A percentile compares a stretch with the other conserved stretches of the same genome.
Evolutionary conservation across 768 basidiomycete species (phyloP).

Genomic region (Psilocybe sp.): DNA sequence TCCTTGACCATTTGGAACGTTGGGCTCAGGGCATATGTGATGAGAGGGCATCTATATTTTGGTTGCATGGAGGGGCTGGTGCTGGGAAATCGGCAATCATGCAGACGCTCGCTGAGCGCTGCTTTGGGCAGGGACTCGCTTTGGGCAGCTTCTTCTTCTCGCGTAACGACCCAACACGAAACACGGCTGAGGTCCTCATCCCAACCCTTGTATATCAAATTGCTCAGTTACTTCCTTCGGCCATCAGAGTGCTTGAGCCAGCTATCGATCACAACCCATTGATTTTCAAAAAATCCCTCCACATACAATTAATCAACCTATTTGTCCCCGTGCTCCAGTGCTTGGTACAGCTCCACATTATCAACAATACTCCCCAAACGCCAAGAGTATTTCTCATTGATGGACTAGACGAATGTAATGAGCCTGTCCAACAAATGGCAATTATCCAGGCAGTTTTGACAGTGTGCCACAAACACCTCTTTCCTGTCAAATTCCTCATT

Average conservation of each 20-base stretch:
- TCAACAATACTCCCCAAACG: background rate
- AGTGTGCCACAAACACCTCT: background rate
- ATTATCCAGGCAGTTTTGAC: background rate
- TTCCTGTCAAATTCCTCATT: slow-evolving; percentile 2
- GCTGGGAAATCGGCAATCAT: slow-evolving; percentile 23
- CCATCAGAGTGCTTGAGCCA: background rate
- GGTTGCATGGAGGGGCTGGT: slow-evolving; percentile 21
- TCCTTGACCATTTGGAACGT: too few relatives aligned
- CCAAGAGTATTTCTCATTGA: slow-evolving; percentile 13
- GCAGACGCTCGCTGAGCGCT: slow-evolving; percentile 19
- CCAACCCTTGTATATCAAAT: slow-evolving; percentile 29
- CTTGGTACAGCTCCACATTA: too few relatives aligned
- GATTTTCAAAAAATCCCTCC: background rate
- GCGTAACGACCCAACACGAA: slow-evolving; percentile 21
- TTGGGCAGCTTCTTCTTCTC: slow-evolving; percentile 35
- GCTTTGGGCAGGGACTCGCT: slow-evolving; percentile 6
- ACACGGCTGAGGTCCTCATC: slow-evolving; percentile 21
- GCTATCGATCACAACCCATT: slow-evolving; percentile 3
- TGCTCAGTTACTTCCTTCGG: slow-evolving; percentile 4
- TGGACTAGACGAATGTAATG: slow-evolving; percentile 22
- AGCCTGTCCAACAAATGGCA: background rate
- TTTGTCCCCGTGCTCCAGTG: background rate
- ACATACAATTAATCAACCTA: background rate
- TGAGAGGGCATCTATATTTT: background rate
- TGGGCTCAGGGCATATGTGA: too few relatives aligned